Evolutionary conservation across 2,329 filamentous ascomycete species (phyloP).

Genomic region (Penicillium concentricum): DNA sequence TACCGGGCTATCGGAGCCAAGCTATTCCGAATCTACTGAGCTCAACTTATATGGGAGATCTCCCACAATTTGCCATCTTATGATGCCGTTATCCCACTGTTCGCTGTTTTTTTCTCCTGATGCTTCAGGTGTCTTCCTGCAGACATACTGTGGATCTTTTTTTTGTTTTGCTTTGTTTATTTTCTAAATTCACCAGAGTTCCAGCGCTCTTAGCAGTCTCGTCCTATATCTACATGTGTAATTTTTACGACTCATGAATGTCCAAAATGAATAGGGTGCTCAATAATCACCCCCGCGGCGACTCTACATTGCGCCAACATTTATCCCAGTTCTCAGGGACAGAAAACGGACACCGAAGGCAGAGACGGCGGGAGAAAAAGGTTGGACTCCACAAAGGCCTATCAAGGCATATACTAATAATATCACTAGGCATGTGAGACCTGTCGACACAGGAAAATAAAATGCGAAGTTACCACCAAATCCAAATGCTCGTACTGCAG

Average conservation of each 20-base stretch:
- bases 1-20: not conserved
- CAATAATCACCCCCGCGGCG: not conserved
- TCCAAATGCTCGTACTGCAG: not conserved
- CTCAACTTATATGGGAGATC: not conserved
- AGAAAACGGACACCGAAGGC: not conserved
- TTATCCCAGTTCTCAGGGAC: not conserved
- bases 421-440: not conserved
- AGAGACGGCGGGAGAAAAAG: not conserved
- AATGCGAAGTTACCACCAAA: not conserved
- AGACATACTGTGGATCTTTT: not conserved
- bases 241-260: not conserved
- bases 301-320: not conserved
- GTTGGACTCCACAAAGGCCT: not conserved
- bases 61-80: not conserved
- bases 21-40: not conserved
- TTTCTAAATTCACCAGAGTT: not conserved
- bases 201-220: too few relatives aligned
- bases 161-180: not conserved
- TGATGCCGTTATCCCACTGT: not conserved
- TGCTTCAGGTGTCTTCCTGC: not conserved
- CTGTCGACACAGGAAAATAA: not conserved
- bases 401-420: not conserved
- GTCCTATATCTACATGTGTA: too few relatives aligned
- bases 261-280: not conserved
- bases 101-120: not conserved